A percentile compares a stretch with the other conserved stretches of the same genome.
Evolutionary conservation across 441 rosid genomes (phyloP).

Genomic region (Geranium incanum): DNA sequence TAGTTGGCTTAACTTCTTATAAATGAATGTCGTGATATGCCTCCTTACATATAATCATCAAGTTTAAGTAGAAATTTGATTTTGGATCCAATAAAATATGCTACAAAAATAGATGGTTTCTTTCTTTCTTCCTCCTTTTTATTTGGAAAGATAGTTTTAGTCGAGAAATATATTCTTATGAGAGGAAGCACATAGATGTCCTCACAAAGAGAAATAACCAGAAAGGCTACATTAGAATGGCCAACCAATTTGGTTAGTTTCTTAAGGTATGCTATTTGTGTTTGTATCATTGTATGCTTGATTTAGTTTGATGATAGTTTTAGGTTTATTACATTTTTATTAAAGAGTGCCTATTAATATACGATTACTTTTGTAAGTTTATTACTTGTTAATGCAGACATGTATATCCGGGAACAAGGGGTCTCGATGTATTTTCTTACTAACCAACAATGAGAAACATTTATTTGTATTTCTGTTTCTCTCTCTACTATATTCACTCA

Average conservation of each 20-base stretch:
- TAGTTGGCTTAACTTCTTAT: not conserved
- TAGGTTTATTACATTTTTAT: not conserved
- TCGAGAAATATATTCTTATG: not conserved
- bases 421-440: not conserved
- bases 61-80: not conserved
- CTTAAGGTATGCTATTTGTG: not conserved
- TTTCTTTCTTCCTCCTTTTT: no score
- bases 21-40: not conserved
- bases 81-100: not conserved
- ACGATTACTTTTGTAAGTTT: no score
- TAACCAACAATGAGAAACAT: not conserved
- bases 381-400: not conserved
- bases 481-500: no score
- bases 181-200: not conserved
- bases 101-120: not conserved
- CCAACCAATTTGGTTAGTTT: not conserved
- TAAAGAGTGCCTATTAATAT: no score
- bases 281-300: no score
- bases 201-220: not conserved
- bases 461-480: no score
- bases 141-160: no score
- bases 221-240: not conserved
- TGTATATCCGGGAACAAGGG: not conserved
- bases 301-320: not conserved
- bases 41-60: not conserved